Base-by-base conservation (phyloP, 345 rosid genomes). In the Chamaenerion angustifolium region DNA sequence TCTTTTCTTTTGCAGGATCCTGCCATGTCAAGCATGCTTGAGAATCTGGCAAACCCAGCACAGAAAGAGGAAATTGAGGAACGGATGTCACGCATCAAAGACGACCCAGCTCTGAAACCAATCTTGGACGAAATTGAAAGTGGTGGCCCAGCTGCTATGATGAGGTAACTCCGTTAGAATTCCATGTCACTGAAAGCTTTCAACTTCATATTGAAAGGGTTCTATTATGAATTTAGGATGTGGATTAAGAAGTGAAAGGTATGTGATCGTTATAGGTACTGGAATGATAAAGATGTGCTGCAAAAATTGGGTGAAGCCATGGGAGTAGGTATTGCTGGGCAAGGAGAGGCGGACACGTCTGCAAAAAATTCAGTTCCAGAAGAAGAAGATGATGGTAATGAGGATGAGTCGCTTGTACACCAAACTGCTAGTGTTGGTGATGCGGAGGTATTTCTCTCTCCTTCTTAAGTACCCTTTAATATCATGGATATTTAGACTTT, bases 251-350 rank as follows among this genome's bases (percentile, higher is more conserved):
- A 18, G 4, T 54, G 47, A 54, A 1, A 42, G 47, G 5, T 40
- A 45, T 64, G 3, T 71, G 15, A 11, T 49, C 57, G 49, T 37
- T 25, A 7, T 63, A 87, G 98, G 85, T 87, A 92, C 69, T 84
- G 96, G 98, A 84, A 87, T 64, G 96, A 87, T 64, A 81, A 85
- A 69, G 95, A 82, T 0, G 95, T 87, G 46, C 65, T 84, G 69
- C 74, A 80, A 68, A 87, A 87, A 77, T 76, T 92, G 67, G 96
- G 98, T 49, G 93, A 92, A 79, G 96, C 98, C 56, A 92, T 92
- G 96, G 96, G 98, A 48, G 79, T 87, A 57, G 82, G 93, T 15
- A 77, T 64, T 69, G 56, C 59, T 31, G 37, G 37, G 37, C 37
- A 31, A 31, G 88, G 76, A 49, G 93, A 78, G 52, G 82, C 74